Conservation (phyloP, 148 eudicot species). For the Rhododendron ferrugineum region DNA sequence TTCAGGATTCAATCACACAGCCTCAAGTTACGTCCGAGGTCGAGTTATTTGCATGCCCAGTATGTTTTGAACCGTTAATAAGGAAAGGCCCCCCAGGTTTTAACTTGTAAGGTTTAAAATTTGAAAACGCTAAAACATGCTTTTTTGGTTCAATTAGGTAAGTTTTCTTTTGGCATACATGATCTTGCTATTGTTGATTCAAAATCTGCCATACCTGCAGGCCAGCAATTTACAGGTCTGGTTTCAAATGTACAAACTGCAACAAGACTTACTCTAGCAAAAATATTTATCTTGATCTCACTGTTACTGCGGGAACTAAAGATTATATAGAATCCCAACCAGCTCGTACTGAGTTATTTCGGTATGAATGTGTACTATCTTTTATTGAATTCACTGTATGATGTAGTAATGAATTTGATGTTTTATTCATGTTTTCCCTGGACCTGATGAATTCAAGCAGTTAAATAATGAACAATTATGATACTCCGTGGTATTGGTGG, state of each 20-base stretch:
- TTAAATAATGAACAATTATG: background rate
- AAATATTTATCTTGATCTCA: slow-evolving; percentile 86
- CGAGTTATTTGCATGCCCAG: slow-evolving; percentile 74
- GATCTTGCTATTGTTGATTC: slow-evolving; percentile 14
- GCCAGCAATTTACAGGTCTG: slow-evolving; percentile 90
- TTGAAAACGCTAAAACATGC: background rate
- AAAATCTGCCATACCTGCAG: slow-evolving; percentile 32
- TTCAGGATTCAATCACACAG: slow-evolving; percentile 39
- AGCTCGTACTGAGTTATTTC: slow-evolving; percentile 72
- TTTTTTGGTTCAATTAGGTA: background rate
- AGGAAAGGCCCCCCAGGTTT: slow-evolving; percentile 83
- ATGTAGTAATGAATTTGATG: background rate
- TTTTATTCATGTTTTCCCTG: background rate
- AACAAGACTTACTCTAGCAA: slow-evolving; percentile 86
- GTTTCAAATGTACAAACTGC: slow-evolving; percentile 76
- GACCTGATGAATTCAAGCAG: background rate
- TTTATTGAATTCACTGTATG: background rate
- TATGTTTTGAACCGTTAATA: slow-evolving; percentile 68
- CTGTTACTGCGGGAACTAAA: slow-evolving; percentile 77
- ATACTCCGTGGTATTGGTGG: background rate
- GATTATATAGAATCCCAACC: slow-evolving; percentile 64
- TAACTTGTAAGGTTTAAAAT: slow-evolving; percentile 64
- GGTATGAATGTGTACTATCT: slow-evolving; percentile 33
- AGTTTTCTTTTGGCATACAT: background rate
- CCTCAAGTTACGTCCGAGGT: slow-evolving; percentile 24